Base-by-base conservation (phyloP, 148 eudicot species). In the Chenopodium berlandieri region DNA sequence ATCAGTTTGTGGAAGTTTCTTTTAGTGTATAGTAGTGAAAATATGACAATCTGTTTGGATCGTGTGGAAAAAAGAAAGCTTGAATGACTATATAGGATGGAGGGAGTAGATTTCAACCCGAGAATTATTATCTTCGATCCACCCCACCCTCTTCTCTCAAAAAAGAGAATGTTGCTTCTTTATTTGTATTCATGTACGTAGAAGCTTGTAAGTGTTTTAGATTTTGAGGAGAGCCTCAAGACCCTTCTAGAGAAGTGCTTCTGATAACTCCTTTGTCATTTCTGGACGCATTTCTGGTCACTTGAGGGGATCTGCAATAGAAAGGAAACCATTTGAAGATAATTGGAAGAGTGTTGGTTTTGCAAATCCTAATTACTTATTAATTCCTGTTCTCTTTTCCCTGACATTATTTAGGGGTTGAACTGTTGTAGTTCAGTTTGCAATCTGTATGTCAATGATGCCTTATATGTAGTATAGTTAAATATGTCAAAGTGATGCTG, bases 271-370 rank as follows among this genome's bases (percentile, higher is more conserved):
- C 82, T 50, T 10, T 13, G 17, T 34, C 73, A 73, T 73, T 67
- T 30, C 71, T 37, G 68, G 78, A 56, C 27, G 82, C 30, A 31
- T 73, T 79, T 22, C 78, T 72, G 25, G 76, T 40, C 11, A 14
- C 78, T 80, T 56, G 69, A 63, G 81, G 34, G 17, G 83, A 72
- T 77, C 81, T 84, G 83, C 86, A 84, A 77, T 37, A 84, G 54
- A 80, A 71, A 77, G 19, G 17, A 76, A 84, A 70, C 54, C 52
- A 71, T 63, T 80, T 82, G 68, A 77, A 64, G 25, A 80, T 66
- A 37, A 68, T 64, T 71, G 37, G 62, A 16, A 78, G 72, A 46
- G 8, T 16, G 12, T 65, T 46, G 76, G 32, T 78, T 67, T 50
- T 27, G 14, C 7, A 13, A 52, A 11, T 6, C 40, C 22, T 37